These are phyloP conservation scores for Fusarium sp. DNA, from an alignment of 2,329 filamentous ascomycete species.

Conservation along the genomic window DNA sequence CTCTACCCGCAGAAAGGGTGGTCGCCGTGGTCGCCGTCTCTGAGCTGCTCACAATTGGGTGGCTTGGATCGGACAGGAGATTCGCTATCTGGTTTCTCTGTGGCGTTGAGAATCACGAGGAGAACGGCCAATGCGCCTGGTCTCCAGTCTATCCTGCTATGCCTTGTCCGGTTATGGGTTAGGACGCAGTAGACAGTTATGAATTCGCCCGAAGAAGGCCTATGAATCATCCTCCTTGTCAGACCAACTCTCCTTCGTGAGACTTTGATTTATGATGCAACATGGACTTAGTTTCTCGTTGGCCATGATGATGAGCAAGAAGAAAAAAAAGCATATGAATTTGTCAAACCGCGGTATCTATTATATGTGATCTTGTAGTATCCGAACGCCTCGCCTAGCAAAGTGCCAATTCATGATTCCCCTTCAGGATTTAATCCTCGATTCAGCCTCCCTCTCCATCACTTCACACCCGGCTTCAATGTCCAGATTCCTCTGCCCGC, in stretches of 20 bases:
- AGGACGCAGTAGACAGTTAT: conserved; percentile 55
- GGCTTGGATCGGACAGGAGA: conserved; percentile 51
- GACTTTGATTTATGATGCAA: conserved; percentile 15
- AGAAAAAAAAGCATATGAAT: conserved; percentile 5
- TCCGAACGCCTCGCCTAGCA: conserved; percentile 29
- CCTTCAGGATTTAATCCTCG: background rate
- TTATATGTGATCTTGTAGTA: conserved; percentile 6
- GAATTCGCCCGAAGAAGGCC: conserved; percentile 59
- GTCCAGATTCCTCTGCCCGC: conserved; percentile 67
- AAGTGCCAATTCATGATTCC: background rate
- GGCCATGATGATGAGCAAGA: conserved; percentile 18
- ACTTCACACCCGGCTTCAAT: conserved; percentile 53
- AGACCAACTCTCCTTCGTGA: conserved; percentile 39
- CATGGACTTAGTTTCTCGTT: conserved; percentile 19
- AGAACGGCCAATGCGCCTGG: conserved; percentile 76
- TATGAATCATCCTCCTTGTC: conserved; percentile 53
- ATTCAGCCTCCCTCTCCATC: background rate
- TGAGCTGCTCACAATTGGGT: conserved; percentile 62
- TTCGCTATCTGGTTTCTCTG: conserved; percentile 64
- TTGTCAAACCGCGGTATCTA: conserved; percentile 5
- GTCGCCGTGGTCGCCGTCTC: conserved; percentile 99
- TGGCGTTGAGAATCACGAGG: conserved; percentile 79
- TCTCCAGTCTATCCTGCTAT: conserved; percentile 68
- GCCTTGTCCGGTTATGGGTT: conserved; percentile 50
- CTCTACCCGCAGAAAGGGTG: conserved; percentile 99